These are phyloP conservation scores for Tetrapisispora phaffii DNA, from an alignment of 805 yeast genomes.

Conservation along the genomic window DNA sequence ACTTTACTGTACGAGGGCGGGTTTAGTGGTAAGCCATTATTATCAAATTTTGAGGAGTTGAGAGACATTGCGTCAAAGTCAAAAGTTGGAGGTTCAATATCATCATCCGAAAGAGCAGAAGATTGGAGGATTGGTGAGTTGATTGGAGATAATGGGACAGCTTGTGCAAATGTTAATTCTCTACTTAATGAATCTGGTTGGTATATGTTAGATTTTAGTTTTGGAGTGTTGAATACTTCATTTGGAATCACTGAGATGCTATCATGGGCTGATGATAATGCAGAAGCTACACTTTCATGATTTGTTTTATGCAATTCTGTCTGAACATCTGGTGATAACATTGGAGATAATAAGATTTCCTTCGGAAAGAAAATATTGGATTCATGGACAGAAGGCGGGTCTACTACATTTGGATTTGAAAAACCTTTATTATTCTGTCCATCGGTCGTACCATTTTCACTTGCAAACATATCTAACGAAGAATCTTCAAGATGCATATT, in stretches of 20 bases:
- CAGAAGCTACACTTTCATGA: not conserved
- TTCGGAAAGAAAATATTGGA: conserved; percentile 35
- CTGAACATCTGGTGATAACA: conserved; percentile 38
- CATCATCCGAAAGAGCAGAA: conserved; percentile 11
- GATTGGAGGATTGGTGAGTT: conserved; percentile 17
- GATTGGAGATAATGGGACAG: conserved; percentile 5
- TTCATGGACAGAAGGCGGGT: conserved; percentile 17
- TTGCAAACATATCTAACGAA: not conserved
- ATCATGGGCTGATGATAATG: not conserved
- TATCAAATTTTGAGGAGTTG: not conserved
- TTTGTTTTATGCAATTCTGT: conserved; percentile 1
- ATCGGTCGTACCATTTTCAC: not conserved
- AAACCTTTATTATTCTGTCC: not conserved
- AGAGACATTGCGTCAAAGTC: conserved; percentile 9
- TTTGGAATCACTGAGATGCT: not conserved
- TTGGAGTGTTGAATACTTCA: conserved; percentile 18
- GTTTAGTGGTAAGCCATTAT: conserved; percentile 14
- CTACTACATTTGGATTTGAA: not conserved
- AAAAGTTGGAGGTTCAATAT: conserved; percentile 15
- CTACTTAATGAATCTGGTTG: conserved; percentile 41
- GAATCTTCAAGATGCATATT: not conserved
- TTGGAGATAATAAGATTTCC: conserved; percentile 35
- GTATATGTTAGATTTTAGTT: conserved; percentile 41
- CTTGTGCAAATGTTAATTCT: conserved; percentile 52
- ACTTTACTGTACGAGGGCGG: conserved; percentile 32